Conservation (phyloP, 31 red algal genomes). For the Endocladia muricata region DNA sequence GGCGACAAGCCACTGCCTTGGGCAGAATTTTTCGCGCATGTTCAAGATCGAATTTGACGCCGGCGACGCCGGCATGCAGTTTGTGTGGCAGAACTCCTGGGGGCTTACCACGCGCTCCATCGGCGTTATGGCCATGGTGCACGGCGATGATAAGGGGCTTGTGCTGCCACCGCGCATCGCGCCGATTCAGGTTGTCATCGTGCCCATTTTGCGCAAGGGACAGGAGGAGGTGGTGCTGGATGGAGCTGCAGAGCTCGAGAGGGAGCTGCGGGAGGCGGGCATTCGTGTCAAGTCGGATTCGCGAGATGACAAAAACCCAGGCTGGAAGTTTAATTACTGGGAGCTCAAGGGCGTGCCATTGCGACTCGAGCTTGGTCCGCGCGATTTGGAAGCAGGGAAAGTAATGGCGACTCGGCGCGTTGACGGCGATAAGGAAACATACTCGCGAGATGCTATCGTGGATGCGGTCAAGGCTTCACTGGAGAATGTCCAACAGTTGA, state of each 20-base stretch:
- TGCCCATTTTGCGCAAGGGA: constrained; percentile 79
- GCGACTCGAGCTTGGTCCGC: constrained; percentile 89
- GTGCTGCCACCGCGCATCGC: constrained; percentile 86
- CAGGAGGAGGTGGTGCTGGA: constrained; percentile 35
- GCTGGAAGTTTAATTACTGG: constrained; percentile 95
- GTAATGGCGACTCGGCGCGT: constrained; percentile 55
- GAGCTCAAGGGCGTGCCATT: constrained; percentile 89
- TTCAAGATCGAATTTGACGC: constrained; percentile 80
- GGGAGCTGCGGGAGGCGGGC: constrained; percentile 43
- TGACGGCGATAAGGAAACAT: constrained; percentile 57
- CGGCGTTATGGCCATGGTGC: constrained; percentile 89
- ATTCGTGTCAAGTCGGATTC: constrained; percentile 76
- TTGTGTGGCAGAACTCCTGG: constrained; percentile 91
- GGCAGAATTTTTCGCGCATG: constrained; percentile 94
- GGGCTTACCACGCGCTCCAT: constrained; percentile 86
- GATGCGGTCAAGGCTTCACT: constrained; percentile 41
- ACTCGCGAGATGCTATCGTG: constrained; percentile 19
- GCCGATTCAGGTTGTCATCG: constrained; percentile 84
- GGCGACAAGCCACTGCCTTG: constrained; percentile 94
- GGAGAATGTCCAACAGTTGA: constrained; percentile 67
- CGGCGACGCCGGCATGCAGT: constrained; percentile 52
- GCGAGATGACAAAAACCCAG: constrained; percentile 82
- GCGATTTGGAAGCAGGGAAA: constrained; percentile 67
- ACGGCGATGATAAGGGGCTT: constrained; percentile 91
- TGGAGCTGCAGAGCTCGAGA: constrained; percentile 28